Percentiles rank a stretch among this genome's conserved stretches.
phyloP scores from a whole-genome alignment of 805 yeast species.

The Saccharomycopsis fibuligera region DNA sequence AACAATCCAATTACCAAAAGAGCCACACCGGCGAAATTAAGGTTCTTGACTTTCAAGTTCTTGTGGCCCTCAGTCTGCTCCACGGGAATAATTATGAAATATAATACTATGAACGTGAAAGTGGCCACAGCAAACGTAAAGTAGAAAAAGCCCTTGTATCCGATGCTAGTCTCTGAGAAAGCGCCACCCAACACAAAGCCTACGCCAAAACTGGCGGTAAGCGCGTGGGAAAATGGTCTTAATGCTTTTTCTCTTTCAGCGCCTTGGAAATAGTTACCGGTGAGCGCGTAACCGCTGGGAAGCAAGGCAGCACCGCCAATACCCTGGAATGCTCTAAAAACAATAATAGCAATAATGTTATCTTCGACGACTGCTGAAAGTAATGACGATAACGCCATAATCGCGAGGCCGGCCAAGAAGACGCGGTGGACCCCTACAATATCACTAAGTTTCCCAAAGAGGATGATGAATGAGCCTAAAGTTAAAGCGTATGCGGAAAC shows the following conservation, averaged over 20 bases:
- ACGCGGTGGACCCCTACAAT: conserved; percentile 30
- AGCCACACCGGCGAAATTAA: conserved; percentile 34
- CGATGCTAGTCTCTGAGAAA: conserved; percentile 4
- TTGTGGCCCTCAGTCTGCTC: conserved; percentile 24
- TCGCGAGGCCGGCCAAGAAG: conserved; percentile 25
- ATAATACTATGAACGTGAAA: conserved; percentile 23
- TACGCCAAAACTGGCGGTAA: conserved; percentile 24
- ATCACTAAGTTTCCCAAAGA: conserved; percentile 38
- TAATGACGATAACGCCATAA: conserved; percentile 27
- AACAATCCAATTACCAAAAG: conserved; percentile 31
- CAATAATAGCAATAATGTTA: conserved; percentile 31
- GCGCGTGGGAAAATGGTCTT: conserved; percentile 25
- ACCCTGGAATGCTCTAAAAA: conserved; percentile 42
- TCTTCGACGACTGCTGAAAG: conserved; percentile 33
- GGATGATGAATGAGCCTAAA: conserved; percentile 37
- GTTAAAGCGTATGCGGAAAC: conserved; percentile 40
- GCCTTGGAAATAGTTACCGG: conserved; percentile 29
- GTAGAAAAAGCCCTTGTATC: conserved; percentile 14
- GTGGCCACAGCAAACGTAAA: conserved; percentile 21
- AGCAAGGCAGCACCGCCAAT: conserved; percentile 36
- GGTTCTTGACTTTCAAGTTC: conserved; percentile 23
- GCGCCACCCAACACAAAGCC: conserved; percentile 20
- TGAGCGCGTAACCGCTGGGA: conserved; percentile 33
- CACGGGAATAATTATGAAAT: conserved; percentile 27
- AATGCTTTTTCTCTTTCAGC: conserved; percentile 27